Conservation (phyloP, 208 protist genomes). For the Novymonas esmeraldas region DNA sequence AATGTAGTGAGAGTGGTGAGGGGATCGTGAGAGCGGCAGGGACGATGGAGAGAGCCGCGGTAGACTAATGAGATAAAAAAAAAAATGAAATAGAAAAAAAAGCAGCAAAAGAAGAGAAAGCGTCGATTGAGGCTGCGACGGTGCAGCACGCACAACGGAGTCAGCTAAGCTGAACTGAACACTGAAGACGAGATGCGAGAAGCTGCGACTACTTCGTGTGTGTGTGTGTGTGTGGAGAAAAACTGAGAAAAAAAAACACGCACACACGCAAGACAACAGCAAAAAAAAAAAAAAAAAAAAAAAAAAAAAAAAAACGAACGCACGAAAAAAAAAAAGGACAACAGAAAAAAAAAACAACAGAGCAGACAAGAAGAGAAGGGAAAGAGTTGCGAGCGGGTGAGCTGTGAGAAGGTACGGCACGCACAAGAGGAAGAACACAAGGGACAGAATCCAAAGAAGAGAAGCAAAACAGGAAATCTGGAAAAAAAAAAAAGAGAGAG, state of each 20-base stretch:
- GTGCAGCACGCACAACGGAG: no score
- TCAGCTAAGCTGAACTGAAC: no score
- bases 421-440: slow-evolving; percentile 2
- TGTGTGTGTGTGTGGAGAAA: no score
- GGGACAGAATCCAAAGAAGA: neutral
- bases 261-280: neutral
- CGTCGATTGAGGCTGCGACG: no score
- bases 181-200: no score
- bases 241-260: neutral
- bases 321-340: slow-evolving; percentile 3
- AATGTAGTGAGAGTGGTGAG: no score
- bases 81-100: neutral
- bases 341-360: neutral
- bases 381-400: neutral
- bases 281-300: neutral
- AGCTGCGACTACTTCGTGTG: no score
- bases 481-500: slow-evolving; percentile 1
- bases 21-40: no score
- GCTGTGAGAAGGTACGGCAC: neutral
- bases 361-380: slow-evolving; percentile 1
- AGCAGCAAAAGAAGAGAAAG: neutral
- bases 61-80: neutral
- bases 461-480: neutral
- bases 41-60: no score
- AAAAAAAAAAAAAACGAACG: neutral